Evolutionary conservation across 495 filamentous ascomycete species (phyloP).

Genomic region (Tuber calosporum): DNA sequence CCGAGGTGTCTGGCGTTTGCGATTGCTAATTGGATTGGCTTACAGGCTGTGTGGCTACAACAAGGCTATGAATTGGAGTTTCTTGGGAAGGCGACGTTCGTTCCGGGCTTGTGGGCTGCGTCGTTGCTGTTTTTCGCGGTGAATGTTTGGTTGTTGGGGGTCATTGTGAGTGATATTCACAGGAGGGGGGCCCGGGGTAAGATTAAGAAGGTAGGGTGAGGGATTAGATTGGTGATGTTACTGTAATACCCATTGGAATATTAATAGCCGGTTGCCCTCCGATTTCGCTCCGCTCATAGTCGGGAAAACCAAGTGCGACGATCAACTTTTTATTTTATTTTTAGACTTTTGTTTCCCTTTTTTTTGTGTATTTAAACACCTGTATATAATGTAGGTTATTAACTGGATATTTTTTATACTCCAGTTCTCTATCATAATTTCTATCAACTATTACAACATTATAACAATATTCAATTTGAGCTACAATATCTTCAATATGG

Average conservation of each 20-base stretch:
- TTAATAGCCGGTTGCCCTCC: too few relatives aligned
- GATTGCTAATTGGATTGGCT: background rate
- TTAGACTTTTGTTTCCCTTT: too few relatives aligned
- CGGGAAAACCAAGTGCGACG: too few relatives aligned
- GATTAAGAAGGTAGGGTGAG: background rate
- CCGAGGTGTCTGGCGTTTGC: background rate
- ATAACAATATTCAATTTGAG: too few relatives aligned
- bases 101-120: slow-evolving; percentile 71
- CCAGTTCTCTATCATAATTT: too few relatives aligned
- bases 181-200: background rate
- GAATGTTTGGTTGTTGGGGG: slow-evolving; percentile 78
- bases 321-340: too few relatives aligned
- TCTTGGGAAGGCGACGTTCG: slow-evolving; percentile 72
- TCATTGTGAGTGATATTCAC: slow-evolving; percentile 64
- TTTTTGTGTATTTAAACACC: too few relatives aligned
- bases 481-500: too few relatives aligned
- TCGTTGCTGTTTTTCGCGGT: slow-evolving; percentile 72
- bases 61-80: slow-evolving; percentile 87
- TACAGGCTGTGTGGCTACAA: slow-evolving; percentile 73
- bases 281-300: too few relatives aligned
- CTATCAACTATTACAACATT: too few relatives aligned
- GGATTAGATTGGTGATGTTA: background rate
- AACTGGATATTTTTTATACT: too few relatives aligned
- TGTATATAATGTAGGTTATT: too few relatives aligned
- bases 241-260: background rate